A percentile compares a stretch with the other conserved stretches of the same genome.
Conservation (phyloP, 345 rosid genomes). For the Gynandropsis gynandra region DNA sequence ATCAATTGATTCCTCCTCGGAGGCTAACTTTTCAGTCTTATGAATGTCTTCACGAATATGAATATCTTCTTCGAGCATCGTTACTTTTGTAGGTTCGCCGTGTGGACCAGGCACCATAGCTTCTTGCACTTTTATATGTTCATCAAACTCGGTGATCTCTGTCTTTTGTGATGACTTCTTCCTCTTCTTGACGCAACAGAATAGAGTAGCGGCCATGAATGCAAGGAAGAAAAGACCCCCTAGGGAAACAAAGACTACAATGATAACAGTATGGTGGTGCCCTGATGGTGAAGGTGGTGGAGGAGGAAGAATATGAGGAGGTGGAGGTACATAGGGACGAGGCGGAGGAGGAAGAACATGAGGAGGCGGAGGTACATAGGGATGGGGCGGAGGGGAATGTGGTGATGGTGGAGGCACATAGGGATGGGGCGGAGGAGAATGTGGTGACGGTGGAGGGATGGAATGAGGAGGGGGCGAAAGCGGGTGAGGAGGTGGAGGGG, state of each 20-base stretch:
- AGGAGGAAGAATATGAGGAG: slow-evolving; percentile 40
- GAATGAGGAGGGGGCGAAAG: too few relatives aligned
- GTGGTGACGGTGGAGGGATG: too few relatives aligned
- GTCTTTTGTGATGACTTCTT: slow-evolving; percentile 31
- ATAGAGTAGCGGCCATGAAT: slow-evolving; percentile 51
- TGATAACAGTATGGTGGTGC: slow-evolving; percentile 43
- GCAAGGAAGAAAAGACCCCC: slow-evolving; percentile 57
- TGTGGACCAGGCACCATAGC: slow-evolving; percentile 41
- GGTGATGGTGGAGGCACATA: slow-evolving; percentile 27
- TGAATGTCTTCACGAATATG: slow-evolving; percentile 35
- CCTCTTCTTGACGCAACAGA: slow-evolving; percentile 45
- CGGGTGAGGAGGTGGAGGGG: too few relatives aligned
- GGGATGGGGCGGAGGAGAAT: too few relatives aligned
- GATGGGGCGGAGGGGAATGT: slow-evolving; percentile 30
- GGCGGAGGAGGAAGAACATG: slow-evolving; percentile 28
- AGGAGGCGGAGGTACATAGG: too few relatives aligned
- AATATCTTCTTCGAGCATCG: slow-evolving; percentile 46
- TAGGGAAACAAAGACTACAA: slow-evolving; percentile 49
- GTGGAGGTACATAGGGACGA: slow-evolving; percentile 29
- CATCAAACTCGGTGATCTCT: slow-evolving; percentile 36
- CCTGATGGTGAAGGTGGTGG: slow-evolving; percentile 48
- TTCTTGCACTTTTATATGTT: slow-evolving; percentile 48
- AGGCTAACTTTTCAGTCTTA: slow-evolving; percentile 25
- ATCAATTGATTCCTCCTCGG: slow-evolving; percentile 24
- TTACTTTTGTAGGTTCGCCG: slow-evolving; percentile 32